Evolutionary conservation across 345 rosid species (phyloP), one percentile per base, ranked within the genome.

Genomic region (Aquilaria yunnanensis): DNA sequence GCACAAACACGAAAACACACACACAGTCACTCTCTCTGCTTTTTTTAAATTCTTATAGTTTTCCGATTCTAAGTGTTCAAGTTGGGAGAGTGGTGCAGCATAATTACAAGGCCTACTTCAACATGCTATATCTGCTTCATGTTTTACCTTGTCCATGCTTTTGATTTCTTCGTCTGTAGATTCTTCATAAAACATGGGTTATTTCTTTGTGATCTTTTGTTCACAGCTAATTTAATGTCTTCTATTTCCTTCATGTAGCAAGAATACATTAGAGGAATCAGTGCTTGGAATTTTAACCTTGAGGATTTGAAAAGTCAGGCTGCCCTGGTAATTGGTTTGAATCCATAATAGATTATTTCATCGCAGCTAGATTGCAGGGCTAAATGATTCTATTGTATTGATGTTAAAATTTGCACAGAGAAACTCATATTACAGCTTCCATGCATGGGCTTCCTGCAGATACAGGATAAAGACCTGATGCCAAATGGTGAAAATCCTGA

Each of bases 281-380:
- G 96, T 62, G 90, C 80, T 16, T 90, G 97, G 92, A 85, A 90
- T 66, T 90, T 90, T 73, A 85, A 87, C 76, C 83, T 90, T 0
- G 90, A 87, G 33, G 96, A 87, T 72, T 79, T 87, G 63, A 87
- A 70, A 72, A 82, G 72, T 64, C 89, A 87, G 65, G 92, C 96
- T 72, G 84, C 89, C 51, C 71, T 78, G 74, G 92, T 90, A 72
- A 74, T 85, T 81, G 55, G 55, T 47, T 56, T 52, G 54, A 23
- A 53, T 63, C 56, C 30, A 13, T 47, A 32, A 37, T 54, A 41
- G 13, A 57, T 63, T 72, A 7, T 37, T 47, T 41, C 33, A 54
- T 12, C 2, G 60, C 51, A 45, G 23, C 51, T 14, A 37, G 10
- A 6, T 29, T 37, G 73, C 31, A 72, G 46, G 63, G 23, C 48